These are phyloP conservation scores for Hypoxylon fragiforme DNA, from an alignment of 495 filamentous ascomycete genomes.

Conservation along the genomic window DNA sequence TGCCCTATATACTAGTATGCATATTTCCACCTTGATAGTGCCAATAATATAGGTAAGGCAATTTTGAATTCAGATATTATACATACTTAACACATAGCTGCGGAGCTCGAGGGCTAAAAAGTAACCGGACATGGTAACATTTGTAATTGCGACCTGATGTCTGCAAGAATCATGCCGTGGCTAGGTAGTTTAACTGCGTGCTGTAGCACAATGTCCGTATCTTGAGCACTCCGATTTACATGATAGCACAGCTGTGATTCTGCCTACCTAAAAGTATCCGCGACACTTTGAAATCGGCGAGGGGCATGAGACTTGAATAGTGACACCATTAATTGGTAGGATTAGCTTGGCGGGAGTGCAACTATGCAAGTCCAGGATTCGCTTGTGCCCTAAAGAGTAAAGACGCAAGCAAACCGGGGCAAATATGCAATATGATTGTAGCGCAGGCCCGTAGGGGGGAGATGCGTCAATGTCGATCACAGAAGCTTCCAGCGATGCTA, in stretches of 20 bases:
- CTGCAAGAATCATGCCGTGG: conserved; percentile 14
- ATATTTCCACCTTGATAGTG: too few species aligned
- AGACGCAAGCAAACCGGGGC: conserved; percentile 22
- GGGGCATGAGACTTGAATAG: conserved; percentile 25
- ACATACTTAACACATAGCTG: too few species aligned
- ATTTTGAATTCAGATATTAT: too few species aligned
- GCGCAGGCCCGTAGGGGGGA: conserved; percentile 2
- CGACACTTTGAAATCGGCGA: conserved; percentile 19
- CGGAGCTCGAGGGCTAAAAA: conserved; percentile 9
- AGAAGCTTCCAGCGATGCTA: conserved; percentile 32
- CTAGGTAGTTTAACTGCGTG: conserved; percentile 5
- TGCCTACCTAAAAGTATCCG: conserved; percentile 19
- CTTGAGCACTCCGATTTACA: conserved; percentile 9
- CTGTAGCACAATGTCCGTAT: conserved; percentile 22
- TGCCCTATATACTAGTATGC: too few species aligned
- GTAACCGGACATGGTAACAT: conserved; percentile 24
- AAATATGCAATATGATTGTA: conserved; percentile 33
- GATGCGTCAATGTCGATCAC: conserved; percentile 34
- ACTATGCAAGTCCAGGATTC: conserved; percentile 21
- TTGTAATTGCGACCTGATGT: conserved; percentile 12
- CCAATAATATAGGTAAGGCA: too few species aligned
- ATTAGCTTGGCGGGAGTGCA: conserved; percentile 31
- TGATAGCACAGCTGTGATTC: conserved; percentile 16
- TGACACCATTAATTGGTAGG: conserved; percentile 28
- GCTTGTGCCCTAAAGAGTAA: conserved; percentile 17